Evolutionary conservation across 2,329 filamentous ascomycete species (phyloP), one percentile per base, ranked within the genome.

Genomic region (Paramyrothecium roridum): DNA sequence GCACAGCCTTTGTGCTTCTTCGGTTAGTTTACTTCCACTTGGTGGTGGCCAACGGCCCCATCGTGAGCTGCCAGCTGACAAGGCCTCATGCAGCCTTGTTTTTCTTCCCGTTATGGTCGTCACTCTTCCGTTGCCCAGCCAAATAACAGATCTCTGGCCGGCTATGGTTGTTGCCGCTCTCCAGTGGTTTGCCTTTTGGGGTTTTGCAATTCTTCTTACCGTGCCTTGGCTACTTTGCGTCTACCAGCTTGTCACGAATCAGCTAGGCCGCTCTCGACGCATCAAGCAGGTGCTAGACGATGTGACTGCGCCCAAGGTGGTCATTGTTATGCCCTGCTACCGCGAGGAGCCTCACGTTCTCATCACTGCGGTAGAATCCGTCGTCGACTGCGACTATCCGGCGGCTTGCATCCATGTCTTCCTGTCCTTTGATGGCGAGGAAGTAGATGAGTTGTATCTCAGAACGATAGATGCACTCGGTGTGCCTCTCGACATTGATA

Each of bases 241-340:
- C 54, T 96, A 96, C 68, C 89, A 96, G 66, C 83, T 97, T 6
- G 89, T 96, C 55, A 96, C 90, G 10, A 89, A 95, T 64, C 89
- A 91, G 34, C 80, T 98, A 23, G 93, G 93, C 21, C 85, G 91
- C 60, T 87, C 82, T 46, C 91, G 91, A 69, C 83, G 88, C 52
- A 90, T 96, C 67, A 93, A 96, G 69, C 84, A 90, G 60, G 85
- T 91, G 1, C 81, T 97, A 52, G 91, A 96, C 69, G 91, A 96
- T 67, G 77, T 84, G 3, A 92, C 88, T 1, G 93, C 95, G 0
- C 95, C 93, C 2, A 98, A 98, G 73, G 89, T 96, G 17, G 91
- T 97, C 59, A 89, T 98, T 57, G 88, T 98, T 56, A 97, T 98
- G 92, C 95, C 93, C 4, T 96, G 93, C 67, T 98, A 96, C 76